These are phyloP conservation scores for Linnemannia exigua DNA, from an alignment of 192 early-diverging fungal species.

Conservation along the genomic window DNA sequence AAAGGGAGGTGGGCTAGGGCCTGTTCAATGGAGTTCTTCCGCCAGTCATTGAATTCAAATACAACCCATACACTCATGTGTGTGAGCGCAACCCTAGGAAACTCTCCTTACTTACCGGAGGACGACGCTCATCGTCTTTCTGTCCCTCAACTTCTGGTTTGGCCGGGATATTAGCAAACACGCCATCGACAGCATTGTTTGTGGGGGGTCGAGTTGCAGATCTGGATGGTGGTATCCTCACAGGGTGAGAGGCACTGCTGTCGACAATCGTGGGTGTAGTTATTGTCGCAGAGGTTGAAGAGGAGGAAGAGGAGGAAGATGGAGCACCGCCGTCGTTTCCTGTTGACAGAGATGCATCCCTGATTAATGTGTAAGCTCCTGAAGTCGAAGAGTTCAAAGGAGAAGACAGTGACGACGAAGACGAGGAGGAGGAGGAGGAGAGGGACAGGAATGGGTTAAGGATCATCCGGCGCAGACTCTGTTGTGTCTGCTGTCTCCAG, in stretches of 20 bases:
- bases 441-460: background rate
- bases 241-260: background rate
- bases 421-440: conserved; percentile 1
- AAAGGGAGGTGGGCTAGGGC: too few species aligned
- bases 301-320: background rate
- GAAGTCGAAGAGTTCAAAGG: background rate
- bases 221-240: background rate
- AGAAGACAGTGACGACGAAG: background rate
- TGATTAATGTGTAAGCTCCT: background rate
- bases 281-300: conserved; percentile 10
- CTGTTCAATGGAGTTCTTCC: too few species aligned
- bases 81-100: too few species aligned
- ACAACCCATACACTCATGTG: background rate
- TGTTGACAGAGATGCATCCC: background rate
- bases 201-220: conserved; percentile 49
- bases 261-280: background rate
- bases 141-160: conserved; percentile 66
- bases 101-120: conserved; percentile 31
- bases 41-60: too few species aligned
- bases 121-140: conserved; percentile 63
- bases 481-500: conserved; percentile 20
- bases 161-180: conserved; percentile 70
- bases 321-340: background rate
- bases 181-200: conserved; percentile 60
- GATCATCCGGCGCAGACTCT: background rate